phyloP scores from a whole-genome alignment of 2,329 filamentous ascomycete genomes.

The Penicillium janthinellum region DNA sequence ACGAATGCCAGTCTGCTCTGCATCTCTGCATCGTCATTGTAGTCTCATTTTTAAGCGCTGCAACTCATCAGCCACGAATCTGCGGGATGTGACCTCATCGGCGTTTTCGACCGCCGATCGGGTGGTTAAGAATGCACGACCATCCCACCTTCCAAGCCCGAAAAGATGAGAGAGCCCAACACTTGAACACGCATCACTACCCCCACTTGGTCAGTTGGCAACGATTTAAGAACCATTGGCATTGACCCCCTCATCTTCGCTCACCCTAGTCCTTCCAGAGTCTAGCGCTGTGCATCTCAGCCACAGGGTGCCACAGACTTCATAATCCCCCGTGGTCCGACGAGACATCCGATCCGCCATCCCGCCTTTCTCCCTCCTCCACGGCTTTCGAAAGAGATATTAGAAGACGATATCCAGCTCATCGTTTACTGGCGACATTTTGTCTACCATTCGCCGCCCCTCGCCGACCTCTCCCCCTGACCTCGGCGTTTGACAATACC shows the following conservation, averaged over 20 bases:
- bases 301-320: constrained; percentile 13
- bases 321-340: background rate
- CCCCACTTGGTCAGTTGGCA: background rate
- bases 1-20: background rate
- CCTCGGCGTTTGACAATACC: background rate
- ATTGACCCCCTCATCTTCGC: background rate
- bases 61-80: constrained; percentile 1
- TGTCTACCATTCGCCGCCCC: background rate
- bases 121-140: constrained; percentile 8
- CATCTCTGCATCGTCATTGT: background rate
- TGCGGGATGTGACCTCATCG: constrained; percentile 19
- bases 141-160: constrained; percentile 10
- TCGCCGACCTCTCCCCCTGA: background rate
- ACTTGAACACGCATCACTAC: background rate
- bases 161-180: background rate
- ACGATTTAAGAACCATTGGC: background rate
- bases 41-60: background rate
- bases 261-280: constrained; percentile 15
- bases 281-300: constrained; percentile 15
- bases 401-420: background rate
- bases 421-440: background rate
- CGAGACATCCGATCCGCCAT: background rate
- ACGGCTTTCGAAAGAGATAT: background rate
- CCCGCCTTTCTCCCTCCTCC: background rate
- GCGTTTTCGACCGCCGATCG: constrained; percentile 12